phyloP scores from a whole-genome alignment of 2,329 filamentous ascomycete species.

The Cercospora brassicicola region DNA sequence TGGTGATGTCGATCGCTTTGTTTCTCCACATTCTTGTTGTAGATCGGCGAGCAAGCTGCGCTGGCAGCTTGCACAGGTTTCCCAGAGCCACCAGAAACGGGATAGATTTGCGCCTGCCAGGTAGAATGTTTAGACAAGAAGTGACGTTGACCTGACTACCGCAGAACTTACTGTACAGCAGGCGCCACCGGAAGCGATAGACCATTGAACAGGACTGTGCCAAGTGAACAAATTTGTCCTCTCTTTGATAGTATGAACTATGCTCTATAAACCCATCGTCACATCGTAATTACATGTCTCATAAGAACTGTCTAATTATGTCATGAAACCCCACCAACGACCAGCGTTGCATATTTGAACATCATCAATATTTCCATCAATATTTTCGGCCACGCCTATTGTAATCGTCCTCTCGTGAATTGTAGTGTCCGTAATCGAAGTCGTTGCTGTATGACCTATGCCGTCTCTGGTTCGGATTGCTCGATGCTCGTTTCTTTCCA shows the following conservation, averaged over 20 bases:
- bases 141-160: not conserved
- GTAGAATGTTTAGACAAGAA: not conserved
- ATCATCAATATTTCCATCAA: constrained; percentile 9
- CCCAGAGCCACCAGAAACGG: not conserved
- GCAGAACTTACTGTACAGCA: not conserved
- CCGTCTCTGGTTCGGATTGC: constrained; percentile 21
- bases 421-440: constrained; percentile 19
- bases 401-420: constrained; percentile 1
- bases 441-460: constrained; percentile 25
- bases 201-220: not conserved
- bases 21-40: not conserved
- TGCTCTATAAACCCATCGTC: not conserved
- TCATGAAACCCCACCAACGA: constrained; percentile 2
- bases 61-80: not conserved
- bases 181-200: not conserved
- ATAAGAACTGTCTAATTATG: not conserved
- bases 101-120: not conserved
- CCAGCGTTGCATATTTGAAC: constrained; percentile 16
- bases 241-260: not conserved
- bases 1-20: not conserved
- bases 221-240: not conserved
- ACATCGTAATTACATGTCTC: not conserved
- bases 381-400: constrained; percentile 26
- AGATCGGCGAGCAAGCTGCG: not conserved
- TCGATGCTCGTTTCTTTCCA: constrained; percentile 36